A percentile compares a stretch with the other conserved stretches of the same genome.
Conservation (phyloP, 768 basidiomycete species). For the Rhodotorula graminis region DNA sequence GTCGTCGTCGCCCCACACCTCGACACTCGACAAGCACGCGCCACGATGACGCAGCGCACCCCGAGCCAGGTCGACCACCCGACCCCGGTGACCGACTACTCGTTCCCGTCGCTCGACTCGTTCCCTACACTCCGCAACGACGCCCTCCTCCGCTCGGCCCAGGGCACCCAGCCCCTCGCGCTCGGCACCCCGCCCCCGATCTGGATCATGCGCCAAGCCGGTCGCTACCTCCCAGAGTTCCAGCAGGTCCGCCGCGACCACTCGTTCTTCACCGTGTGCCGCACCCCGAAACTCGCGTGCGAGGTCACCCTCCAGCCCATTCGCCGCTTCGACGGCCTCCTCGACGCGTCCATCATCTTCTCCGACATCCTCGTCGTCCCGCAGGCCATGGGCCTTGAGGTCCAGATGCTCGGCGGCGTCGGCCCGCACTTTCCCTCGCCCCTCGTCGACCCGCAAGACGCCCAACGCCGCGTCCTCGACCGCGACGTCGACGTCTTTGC, state of each 20-base stretch:
- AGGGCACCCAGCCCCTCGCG: slow-evolving; percentile 1
- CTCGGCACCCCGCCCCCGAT: slow-evolving; percentile 35
- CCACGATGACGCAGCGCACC: neutral
- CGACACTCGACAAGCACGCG: neutral
- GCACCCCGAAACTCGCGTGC: slow-evolving; percentile 79
- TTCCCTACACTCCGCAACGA: slow-evolving; percentile 51
- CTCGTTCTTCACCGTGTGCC: slow-evolving; percentile 92
- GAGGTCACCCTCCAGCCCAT: slow-evolving; percentile 92
- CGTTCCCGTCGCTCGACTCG: slow-evolving; percentile 13
- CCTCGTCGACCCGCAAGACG: slow-evolving; percentile 69
- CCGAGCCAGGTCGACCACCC: slow-evolving; percentile 28
- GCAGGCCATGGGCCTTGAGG: slow-evolving; percentile 92
- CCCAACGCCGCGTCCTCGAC: slow-evolving; percentile 70
- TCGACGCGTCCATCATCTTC: slow-evolving; percentile 98
- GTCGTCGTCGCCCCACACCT: neutral
- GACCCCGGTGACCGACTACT: slow-evolving; percentile 22
- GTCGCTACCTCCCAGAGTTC: slow-evolving; percentile 59
- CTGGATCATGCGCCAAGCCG: slow-evolving; percentile 43
- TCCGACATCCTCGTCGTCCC: slow-evolving; percentile 96
- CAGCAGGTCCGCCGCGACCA: slow-evolving; percentile 75
- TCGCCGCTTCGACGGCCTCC: slow-evolving; percentile 71
- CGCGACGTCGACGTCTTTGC: slow-evolving; percentile 63
- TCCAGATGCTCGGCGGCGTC: slow-evolving; percentile 76
- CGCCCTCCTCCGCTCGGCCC: slow-evolving; percentile 12
- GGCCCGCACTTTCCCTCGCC: slow-evolving; percentile 81